Percentiles rank a stretch among this genome's conserved stretches.
Conservation (phyloP, 2,329 filamentous ascomycete species). For the Colletotrichum sp. region DNA sequence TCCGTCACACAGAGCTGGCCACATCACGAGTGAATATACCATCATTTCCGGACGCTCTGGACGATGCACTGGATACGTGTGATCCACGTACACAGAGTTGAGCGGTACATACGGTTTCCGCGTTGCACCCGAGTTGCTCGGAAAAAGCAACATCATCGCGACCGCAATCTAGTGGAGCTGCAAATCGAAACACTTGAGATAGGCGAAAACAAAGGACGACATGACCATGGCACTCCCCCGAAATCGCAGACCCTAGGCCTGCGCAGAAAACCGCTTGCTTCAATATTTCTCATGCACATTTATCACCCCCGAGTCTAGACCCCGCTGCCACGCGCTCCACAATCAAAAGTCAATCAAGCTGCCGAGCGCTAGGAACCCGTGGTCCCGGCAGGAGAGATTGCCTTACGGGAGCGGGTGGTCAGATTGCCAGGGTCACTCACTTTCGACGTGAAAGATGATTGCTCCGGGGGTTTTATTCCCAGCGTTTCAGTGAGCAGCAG, state of each 20-base stretch:
- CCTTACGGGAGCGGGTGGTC: neutral
- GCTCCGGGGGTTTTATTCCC: neutral
- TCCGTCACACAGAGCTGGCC: neutral
- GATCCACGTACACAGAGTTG: neutral
- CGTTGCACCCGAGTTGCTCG: neutral
- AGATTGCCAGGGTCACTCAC: neutral
- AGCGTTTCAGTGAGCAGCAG: neutral
- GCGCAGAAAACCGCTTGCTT: accelerated
- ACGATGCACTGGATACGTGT: accelerated
- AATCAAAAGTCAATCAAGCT: neutral
- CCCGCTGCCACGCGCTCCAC: neutral
- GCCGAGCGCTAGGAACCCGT: neutral
- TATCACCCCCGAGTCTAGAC: neutral
- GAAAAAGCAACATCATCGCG: neutral
- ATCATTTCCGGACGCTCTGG: neutral
- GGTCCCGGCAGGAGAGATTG: neutral
- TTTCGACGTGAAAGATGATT: neutral
- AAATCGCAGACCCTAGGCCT: neutral
- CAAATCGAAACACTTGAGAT: neutral
- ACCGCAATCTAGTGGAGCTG: neutral
- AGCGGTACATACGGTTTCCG: neutral
- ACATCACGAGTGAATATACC: neutral
- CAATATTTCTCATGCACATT: neutral
- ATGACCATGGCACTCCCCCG: neutral
- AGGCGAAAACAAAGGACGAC: neutral